phyloP scores from a whole-genome alignment of 75 land plant species.

The Cupressus sempervirens region DNA sequence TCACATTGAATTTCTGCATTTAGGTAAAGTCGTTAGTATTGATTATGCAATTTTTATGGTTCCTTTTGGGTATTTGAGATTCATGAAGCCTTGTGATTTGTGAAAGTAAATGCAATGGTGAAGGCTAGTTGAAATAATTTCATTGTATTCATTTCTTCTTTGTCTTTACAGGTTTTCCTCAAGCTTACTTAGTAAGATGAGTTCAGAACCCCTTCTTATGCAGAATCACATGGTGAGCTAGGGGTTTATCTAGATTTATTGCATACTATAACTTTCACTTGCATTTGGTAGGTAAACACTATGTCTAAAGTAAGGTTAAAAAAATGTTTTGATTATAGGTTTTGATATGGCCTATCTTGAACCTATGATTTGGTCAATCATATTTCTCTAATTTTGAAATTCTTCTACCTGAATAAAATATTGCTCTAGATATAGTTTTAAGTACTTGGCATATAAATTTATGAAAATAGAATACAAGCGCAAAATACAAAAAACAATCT shows the following conservation, averaged over 20 bases:
- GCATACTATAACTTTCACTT: not conserved
- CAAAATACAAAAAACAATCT: not conserved
- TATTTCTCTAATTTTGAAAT: not conserved
- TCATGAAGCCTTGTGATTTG: not conserved
- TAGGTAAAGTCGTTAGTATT: not conserved
- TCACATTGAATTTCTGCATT: not conserved
- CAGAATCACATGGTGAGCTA: constrained; percentile 7
- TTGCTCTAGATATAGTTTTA: not conserved
- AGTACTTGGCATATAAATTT: not conserved
- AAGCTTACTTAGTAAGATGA: not conserved
- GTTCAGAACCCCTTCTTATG: not conserved
- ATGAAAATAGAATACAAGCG: not conserved
- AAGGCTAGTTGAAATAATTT: not conserved
- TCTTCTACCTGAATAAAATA: not conserved
- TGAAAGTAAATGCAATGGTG: not conserved
- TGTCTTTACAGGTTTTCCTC: constrained; percentile 7
- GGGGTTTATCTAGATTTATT: not conserved
- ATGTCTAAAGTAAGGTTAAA: not conserved
- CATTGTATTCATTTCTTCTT: not conserved
- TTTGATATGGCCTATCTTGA: not conserved
- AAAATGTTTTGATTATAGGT: too few relatives aligned
- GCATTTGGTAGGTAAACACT: not conserved
- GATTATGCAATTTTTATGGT: not conserved
- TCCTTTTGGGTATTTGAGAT: not conserved
- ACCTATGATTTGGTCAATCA: not conserved